Evolutionary conservation across 73 alveolate species (phyloP).

Genomic region (Loxodes magnus): DNA sequence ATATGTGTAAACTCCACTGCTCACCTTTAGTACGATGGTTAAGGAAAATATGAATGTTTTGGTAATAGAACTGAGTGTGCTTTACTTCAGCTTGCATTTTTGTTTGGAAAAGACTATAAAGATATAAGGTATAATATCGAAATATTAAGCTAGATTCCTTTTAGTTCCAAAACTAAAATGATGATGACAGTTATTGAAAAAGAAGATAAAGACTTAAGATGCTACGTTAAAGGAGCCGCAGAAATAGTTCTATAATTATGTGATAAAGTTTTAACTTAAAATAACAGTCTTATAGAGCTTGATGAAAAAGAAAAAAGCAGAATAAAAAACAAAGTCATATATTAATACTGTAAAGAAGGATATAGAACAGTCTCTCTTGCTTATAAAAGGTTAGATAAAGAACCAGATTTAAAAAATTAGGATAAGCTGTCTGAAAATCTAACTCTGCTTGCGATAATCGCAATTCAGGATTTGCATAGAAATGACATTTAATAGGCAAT

Average conservation of each 20-base stretch:
- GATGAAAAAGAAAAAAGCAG: background rate
- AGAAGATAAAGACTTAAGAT: constrained; percentile 45
- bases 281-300: background rate
- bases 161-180: constrained; percentile 2
- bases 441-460: constrained; percentile 65
- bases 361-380: constrained; percentile 7
- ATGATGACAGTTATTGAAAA: constrained; percentile 14
- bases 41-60: background rate
- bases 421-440: constrained; percentile 3
- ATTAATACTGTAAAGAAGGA: background rate
- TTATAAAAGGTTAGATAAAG: background rate
- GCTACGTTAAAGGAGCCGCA: constrained; percentile 81
- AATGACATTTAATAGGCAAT: constrained; percentile 76
- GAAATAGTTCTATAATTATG: constrained; percentile 66
- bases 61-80: constrained; percentile 48
- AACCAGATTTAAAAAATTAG: background rate
- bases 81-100: constrained; percentile 12
- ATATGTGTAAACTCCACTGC: constrained; percentile 4
- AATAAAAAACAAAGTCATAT: background rate
- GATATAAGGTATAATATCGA: background rate
- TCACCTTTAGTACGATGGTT: background rate
- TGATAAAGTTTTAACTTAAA: constrained; percentile 7
- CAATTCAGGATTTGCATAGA: constrained; percentile 79
- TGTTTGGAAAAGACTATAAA: background rate
- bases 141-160: background rate